Evolutionary conservation across 2,329 filamentous ascomycete genomes (phyloP).

Genomic region (Aspergillus sp.): DNA sequence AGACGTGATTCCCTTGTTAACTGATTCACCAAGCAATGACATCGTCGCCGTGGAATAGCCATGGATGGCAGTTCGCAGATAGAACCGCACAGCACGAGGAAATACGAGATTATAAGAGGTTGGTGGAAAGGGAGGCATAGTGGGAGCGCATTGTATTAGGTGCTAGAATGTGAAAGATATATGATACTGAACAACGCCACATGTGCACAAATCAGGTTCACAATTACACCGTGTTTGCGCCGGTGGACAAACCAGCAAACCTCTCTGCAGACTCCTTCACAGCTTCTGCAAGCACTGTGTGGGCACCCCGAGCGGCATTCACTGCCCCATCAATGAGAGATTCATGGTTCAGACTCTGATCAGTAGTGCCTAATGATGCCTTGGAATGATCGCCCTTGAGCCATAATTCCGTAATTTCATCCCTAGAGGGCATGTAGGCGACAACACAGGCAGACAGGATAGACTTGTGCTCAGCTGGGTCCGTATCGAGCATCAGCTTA

Average conservation of each 20-base stretch:
- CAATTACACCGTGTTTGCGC: neutral
- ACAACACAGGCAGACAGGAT: constrained; percentile 85
- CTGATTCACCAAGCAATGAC: neutral
- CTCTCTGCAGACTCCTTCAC: constrained; percentile 58
- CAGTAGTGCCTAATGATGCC: constrained; percentile 29
- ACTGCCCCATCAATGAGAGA: constrained; percentile 64
- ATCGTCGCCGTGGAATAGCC: neutral
- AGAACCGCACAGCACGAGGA: neutral
- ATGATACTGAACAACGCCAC: neutral
- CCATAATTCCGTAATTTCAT: constrained; percentile 95
- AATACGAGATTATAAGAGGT: neutral
- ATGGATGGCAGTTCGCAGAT: neutral
- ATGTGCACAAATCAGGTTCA: neutral
- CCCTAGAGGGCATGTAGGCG: constrained; percentile 79
- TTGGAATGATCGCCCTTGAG: constrained; percentile 70
- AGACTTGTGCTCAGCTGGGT: constrained; percentile 74
- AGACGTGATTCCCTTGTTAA: neutral
- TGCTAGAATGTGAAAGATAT: constrained; percentile 10
- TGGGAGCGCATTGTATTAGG: neutral
- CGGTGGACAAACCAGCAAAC: constrained; percentile 29
- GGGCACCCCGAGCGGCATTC: constrained; percentile 60
- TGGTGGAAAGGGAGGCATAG: neutral
- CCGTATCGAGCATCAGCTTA: constrained; percentile 70
- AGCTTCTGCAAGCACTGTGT: constrained; percentile 63
- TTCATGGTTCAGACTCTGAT: constrained; percentile 49